These are phyloP conservation scores for Sporopachydermia cereana DNA, from an alignment of 1,139 yeast genomes.

Conservation along the genomic window DNA sequence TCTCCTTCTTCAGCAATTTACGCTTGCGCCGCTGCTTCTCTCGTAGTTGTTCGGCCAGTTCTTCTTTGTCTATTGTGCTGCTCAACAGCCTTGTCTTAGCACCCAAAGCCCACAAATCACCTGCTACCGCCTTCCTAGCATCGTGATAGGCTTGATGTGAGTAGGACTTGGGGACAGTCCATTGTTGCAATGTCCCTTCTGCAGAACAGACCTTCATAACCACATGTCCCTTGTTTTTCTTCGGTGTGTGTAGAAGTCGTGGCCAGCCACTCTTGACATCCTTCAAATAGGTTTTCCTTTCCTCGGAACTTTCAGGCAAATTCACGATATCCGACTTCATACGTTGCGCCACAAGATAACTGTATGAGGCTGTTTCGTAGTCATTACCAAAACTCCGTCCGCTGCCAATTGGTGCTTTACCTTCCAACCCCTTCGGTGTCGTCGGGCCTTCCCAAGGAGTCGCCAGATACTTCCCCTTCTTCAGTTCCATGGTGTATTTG, in stretches of 20 bases:
- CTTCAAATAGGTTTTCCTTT: neutral
- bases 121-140: conserved; percentile 71
- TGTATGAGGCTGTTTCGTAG: conserved; percentile 61
- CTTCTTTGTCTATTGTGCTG: neutral
- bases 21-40: neutral
- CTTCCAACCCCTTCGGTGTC: conserved; percentile 35
- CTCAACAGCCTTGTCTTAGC: conserved; percentile 46
- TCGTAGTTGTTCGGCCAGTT: neutral
- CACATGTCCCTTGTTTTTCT: conserved; percentile 76
- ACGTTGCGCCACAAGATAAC: conserved; percentile 68
- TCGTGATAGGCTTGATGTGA: conserved; percentile 76
- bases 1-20: neutral
- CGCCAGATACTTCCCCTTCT: conserved; percentile 67
- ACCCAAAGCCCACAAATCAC: conserved; percentile 86
- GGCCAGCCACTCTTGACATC: conserved; percentile 44
- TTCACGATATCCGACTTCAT: conserved; percentile 17
- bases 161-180: conserved; percentile 77
- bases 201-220: conserved; percentile 70
- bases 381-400: conserved; percentile 72
- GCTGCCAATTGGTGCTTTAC: conserved; percentile 38
- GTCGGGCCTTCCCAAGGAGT: conserved; percentile 56
- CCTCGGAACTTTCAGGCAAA: conserved; percentile 21
- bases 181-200: conserved; percentile 67
- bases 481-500: conserved; percentile 61
- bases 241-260: conserved; percentile 60